Evolutionary conservation across 2,329 filamentous ascomycete genomes (phyloP), one percentile per base, ranked within the genome.

Genomic region (Claviceps quebecensis): DNA sequence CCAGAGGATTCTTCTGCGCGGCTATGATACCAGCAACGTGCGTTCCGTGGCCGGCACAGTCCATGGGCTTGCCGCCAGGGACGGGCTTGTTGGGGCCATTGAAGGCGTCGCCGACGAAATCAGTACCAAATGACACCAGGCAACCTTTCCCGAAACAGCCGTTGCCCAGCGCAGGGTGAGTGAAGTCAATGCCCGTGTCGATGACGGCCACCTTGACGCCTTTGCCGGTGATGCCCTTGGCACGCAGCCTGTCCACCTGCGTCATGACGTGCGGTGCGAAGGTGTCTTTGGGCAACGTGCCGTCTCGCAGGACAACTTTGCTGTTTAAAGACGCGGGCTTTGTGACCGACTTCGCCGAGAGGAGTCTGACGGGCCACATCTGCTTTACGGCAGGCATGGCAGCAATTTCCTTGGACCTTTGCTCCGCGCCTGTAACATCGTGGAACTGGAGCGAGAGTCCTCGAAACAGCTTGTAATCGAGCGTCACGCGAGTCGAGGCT

Each of bases 131-230:
- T 6, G 65, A 62, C 8, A 76, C 67, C 13, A 73, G 64, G 54
- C 65, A 74, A 0, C 70, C 71, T 19, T 46, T 19, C 3, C 73
- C 73, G 54, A 73, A 74, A 48, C 72, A 70, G 5, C 26, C 26
- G 8, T 38, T 22, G 11, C 81, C 81, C 0, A 84, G 72, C 22
- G 77, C 76, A 2, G 78, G 75, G 57, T 84, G 80, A 0, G 66
- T 72, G 59, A 83, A 84, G 60, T 84, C 80, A 45, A 81, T 66
- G 57, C 76, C 76, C 22, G 70, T 74, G 57, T 79, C 76, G 19
- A 80, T 67, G 9, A 80, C 63, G 39, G 66, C 76, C 59, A 80
- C 63, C 55, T 73, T 76, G 62, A 79, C 65, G 26, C 75, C 76
- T 55, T 71, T 70, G 40, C 76, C 76, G 0, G 67, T 72, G 51